Percentiles rank a stretch among this genome's conserved stretches.
Conservation (phyloP, 805 yeast species). For the Zygoascus flipseniorum region DNA sequence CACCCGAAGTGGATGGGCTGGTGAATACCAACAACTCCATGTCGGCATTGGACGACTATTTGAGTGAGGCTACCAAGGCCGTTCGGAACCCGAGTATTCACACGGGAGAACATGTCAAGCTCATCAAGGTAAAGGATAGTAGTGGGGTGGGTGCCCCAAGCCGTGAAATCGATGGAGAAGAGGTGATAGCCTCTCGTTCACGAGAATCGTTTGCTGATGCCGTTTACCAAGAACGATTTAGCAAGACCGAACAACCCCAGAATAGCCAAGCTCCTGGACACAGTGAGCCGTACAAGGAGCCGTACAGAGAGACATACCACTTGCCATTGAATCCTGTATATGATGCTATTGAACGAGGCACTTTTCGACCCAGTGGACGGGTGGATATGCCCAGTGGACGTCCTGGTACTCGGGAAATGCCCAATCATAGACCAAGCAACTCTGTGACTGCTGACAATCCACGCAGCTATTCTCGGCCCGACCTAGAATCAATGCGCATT, state of each 20-base stretch:
- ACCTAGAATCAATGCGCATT: too few relatives aligned
- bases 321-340: conserved; percentile 1
- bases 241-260: background rate
- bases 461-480: too few relatives aligned
- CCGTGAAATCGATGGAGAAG: conserved; percentile 5
- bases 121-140: conserved; percentile 9
- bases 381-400: background rate
- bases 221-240: background rate
- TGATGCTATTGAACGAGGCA: background rate
- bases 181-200: background rate
- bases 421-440: too few relatives aligned
- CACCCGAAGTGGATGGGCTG: background rate
- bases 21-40: background rate
- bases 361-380: background rate
- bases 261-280: background rate
- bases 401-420: too few relatives aligned
- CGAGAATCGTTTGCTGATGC: background rate
- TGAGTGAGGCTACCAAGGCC: conserved; percentile 9
- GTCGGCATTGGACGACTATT: conserved; percentile 14
- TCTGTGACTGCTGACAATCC: too few relatives aligned
- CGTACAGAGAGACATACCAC: background rate
- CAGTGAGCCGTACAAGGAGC: background rate
- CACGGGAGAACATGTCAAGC: conserved; percentile 19
- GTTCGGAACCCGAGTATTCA: conserved; percentile 16
- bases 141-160: background rate